Evolutionary conservation across 2,329 filamentous ascomycete genomes (phyloP), one percentile per base, ranked within the genome.

Genomic region (Trichoderma citrinoviride): DNA sequence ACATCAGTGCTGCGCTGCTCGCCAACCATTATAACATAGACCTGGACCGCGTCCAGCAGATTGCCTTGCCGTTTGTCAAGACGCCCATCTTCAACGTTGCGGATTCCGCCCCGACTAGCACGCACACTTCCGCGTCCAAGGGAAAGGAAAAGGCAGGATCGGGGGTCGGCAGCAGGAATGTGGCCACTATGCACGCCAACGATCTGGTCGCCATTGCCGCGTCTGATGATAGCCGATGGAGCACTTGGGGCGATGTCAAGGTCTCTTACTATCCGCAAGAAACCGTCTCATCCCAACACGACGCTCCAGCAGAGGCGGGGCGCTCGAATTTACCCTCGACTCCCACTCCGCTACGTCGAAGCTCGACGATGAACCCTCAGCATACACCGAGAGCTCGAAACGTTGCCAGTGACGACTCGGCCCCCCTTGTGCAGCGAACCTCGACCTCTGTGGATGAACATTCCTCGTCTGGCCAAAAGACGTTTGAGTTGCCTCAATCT

Each of bases 1-100:
- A 88, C 70, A 83, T 93, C 50, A 90, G 91, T 73, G 85, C 87
- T 46, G 87, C 88, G 33, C 80, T 97, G 55, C 82, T 97, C 57
- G 86, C 88, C 25, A 93, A 93, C 68, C 95, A 99, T 77, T 99
- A 90, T 77, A 88, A 90, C 70, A 89, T 90, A 70, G 85, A 89
- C 67, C 80, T 90, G 6, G 93, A 97, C 67, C 90, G 90, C 70
- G 86, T 99, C 60, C 90, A 93, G 69, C 91, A 92, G 76, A 82
- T 99, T 61, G 89, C 94, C 6, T 80, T 88, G 65, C 92, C 94
- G 7, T 96, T 98, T 73, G 82, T 88, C 52, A 96, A 92, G 77
- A 90, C 87, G 1, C 82, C 84, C 1, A 81, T 86, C 27, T 73
- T 81, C 44, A 85, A 81, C 66, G 73, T 83, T 33, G 75, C 81